phyloP scores from a whole-genome alignment of 2,329 filamentous ascomycete species.

The Clonostachys rhizophaga region DNA sequence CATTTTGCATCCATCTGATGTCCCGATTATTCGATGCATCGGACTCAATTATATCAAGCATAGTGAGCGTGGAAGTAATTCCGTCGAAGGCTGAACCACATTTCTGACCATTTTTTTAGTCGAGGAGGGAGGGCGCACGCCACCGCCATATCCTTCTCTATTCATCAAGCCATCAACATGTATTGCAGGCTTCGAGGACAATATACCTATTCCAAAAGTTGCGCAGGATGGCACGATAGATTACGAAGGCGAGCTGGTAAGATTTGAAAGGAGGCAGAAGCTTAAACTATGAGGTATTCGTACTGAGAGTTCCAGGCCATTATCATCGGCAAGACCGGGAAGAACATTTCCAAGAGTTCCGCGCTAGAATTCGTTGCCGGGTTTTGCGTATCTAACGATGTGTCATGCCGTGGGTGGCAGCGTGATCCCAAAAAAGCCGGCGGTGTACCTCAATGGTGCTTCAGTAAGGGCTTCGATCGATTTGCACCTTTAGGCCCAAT shows the following conservation, averaged over 20 bases:
- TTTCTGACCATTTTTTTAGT: conserved; percentile 22
- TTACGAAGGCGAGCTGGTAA: conserved; percentile 22
- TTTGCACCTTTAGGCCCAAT: conserved; percentile 51
- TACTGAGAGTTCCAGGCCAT: conserved; percentile 17
- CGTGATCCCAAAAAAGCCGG: conserved; percentile 37
- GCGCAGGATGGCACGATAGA: conserved; percentile 39
- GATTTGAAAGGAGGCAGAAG: too few species aligned
- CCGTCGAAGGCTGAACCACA: too few species aligned
- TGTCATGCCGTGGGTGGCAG: conserved; percentile 48
- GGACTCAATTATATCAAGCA: conserved; percentile 29
- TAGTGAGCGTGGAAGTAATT: conserved; percentile 11
- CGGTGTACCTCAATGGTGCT: conserved; percentile 40
- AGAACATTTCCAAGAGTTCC: conserved; percentile 37
- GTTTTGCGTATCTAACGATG: conserved; percentile 39
- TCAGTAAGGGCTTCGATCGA: conserved; percentile 50
- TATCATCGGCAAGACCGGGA: conserved; percentile 49
- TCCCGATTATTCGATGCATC: conserved; percentile 27
- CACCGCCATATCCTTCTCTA: conserved; percentile 40
- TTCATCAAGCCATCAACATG: conserved; percentile 45
- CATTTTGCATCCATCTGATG: conserved; percentile 19
- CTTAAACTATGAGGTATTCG: too few species aligned
- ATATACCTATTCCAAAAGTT: conserved; percentile 39
- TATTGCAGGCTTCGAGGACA: conserved; percentile 24
- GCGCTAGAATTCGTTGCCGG: conserved; percentile 44
- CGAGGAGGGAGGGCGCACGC: conserved; percentile 45